Conservation (phyloP, 148 eudicot species). For the Amaranthus hypochondriacus region DNA sequence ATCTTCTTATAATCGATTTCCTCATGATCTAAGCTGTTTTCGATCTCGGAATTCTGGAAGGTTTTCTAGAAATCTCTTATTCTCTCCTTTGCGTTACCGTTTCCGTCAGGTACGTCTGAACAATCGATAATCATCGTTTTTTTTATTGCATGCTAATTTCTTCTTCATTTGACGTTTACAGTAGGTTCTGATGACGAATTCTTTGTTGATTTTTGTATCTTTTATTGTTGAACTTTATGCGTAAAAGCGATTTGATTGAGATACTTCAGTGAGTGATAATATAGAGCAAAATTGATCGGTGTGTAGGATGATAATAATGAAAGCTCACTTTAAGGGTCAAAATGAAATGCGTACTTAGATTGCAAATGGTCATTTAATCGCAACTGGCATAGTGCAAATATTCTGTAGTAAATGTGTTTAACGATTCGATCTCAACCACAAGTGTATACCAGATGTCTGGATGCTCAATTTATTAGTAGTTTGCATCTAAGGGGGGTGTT, state of each 20-base stretch:
- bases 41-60: constrained; percentile 5
- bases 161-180: neutral
- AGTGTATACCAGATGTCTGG: neutral
- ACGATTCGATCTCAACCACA: too few species aligned
- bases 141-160: neutral
- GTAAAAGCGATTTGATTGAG: neutral
- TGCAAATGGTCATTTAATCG: too few species aligned
- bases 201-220: too few species aligned
- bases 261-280: neutral
- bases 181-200: too few species aligned
- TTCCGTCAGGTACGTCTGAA: constrained; percentile 19
- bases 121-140: neutral
- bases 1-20: constrained; percentile 2
- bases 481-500: neutral
- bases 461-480: neutral
- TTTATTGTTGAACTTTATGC: too few species aligned
- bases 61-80: neutral
- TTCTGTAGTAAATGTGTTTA: too few species aligned
- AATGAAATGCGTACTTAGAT: too few species aligned
- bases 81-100: neutral
- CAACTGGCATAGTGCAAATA: too few species aligned
- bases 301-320: too few species aligned
- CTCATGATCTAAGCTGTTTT: constrained; percentile 4
- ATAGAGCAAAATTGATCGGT: neutral
- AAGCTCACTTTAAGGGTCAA: too few species aligned